Percentiles rank a stretch among this genome's conserved stretches.
phyloP scores from a whole-genome alignment of 2,329 filamentous ascomycete genomes.

The Magnaporthiopsis rhizophila region DNA sequence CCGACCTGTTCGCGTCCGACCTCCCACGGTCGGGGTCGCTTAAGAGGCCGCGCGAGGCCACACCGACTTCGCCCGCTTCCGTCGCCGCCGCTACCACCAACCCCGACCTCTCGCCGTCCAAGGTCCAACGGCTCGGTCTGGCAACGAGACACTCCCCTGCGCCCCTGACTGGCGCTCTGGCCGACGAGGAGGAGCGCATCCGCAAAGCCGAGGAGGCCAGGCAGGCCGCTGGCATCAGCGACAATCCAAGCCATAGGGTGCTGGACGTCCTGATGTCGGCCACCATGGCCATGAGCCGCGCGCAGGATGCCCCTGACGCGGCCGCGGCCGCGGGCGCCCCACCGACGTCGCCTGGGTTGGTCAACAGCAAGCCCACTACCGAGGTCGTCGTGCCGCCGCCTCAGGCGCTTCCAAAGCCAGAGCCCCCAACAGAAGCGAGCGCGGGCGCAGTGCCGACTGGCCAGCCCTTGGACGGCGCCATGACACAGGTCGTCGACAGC shows the following conservation, averaged over 20 bases:
- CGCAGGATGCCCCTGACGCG: constrained; percentile 39
- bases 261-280: constrained; percentile 47
- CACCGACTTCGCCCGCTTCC: constrained; percentile 30
- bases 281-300: constrained; percentile 44
- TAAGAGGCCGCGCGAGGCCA: constrained; percentile 41
- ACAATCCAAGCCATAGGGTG: constrained; percentile 46
- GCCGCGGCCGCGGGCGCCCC: constrained; percentile 31
- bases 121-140: constrained; percentile 41
- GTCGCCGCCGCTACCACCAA: constrained; percentile 19
- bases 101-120: constrained; percentile 41
- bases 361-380: constrained; percentile 18
- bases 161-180: constrained; percentile 41
- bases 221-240: constrained; percentile 30
- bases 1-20: constrained; percentile 32
- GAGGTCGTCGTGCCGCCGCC: constrained; percentile 27
- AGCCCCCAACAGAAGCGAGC: background rate
- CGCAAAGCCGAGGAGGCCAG: constrained; percentile 37
- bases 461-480: constrained; percentile 26
- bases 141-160: constrained; percentile 34
- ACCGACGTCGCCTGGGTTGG: constrained; percentile 25
- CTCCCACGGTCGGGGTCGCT: constrained; percentile 29
- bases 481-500: constrained; percentile 34
- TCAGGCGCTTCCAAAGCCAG: constrained; percentile 21
- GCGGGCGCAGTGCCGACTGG: background rate
- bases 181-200: constrained; percentile 43